A percentile compares a stretch with the other conserved stretches of the same genome.
Evolutionary conservation across 1,284 basidiomycete genomes (phyloP).

Genomic region (Volvariella volvacea): DNA sequence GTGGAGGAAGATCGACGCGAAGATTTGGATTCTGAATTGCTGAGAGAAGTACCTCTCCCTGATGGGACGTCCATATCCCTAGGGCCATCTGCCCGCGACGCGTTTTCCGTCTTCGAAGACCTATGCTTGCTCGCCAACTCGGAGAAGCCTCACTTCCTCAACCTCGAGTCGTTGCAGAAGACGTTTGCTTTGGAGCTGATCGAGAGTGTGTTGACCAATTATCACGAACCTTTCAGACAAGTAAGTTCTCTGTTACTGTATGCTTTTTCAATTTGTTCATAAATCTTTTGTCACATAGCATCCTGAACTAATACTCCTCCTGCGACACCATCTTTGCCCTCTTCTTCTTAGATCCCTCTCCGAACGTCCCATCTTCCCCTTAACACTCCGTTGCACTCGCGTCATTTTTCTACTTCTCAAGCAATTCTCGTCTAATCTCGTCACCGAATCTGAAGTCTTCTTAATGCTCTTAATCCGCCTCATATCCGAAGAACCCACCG

Average conservation of each 20-base stretch:
- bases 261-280: neutral
- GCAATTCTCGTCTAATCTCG: constrained; percentile 80
- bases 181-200: constrained; percentile 95
- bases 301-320: constrained; percentile 75
- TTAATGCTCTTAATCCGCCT: constrained; percentile 76
- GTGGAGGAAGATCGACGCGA: constrained; percentile 68
- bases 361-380: constrained; percentile 80
- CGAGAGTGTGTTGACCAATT: constrained; percentile 95
- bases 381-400: constrained; percentile 86
- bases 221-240: constrained; percentile 81
- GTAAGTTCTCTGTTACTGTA: constrained; percentile 30
- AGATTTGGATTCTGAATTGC: constrained; percentile 19
- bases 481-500: constrained; percentile 56
- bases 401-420: constrained; percentile 92
- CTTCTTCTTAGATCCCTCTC: constrained; percentile 82
- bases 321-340: constrained; percentile 86
- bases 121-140: constrained; percentile 82
- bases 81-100: constrained; percentile 79
- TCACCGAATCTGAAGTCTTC: constrained; percentile 81
- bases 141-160: constrained; percentile 80
- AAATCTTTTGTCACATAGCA: constrained; percentile 45
- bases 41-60: constrained; percentile 49
- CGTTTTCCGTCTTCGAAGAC: constrained; percentile 86
- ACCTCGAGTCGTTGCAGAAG: constrained; percentile 80
- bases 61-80: constrained; percentile 57